These are phyloP conservation scores for Globisporangium cylindrosporum DNA, from an alignment of 352 stramenopile genomes.

Conservation along the genomic window DNA sequence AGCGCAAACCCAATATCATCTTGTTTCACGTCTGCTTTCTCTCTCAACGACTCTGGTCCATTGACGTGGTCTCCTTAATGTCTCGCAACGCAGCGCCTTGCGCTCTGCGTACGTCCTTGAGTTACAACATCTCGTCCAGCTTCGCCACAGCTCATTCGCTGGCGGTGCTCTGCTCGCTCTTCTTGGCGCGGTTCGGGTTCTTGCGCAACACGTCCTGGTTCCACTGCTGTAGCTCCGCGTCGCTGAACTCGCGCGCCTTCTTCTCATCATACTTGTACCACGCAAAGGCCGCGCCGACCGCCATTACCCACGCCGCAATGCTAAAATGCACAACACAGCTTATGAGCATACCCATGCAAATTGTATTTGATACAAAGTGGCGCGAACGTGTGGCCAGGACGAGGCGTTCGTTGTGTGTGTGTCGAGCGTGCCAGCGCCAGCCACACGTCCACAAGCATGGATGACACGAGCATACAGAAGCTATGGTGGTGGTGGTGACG, in stretches of 20 bases:
- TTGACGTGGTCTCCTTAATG: background rate
- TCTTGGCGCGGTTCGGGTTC: conserved; percentile 17
- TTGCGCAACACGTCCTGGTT: conserved; percentile 22
- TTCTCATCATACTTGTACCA: conserved; percentile 63
- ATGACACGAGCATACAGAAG: background rate
- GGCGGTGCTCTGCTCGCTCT: conserved; percentile 16
- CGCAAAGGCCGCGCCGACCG: conserved; percentile 29
- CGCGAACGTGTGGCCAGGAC: conserved; percentile 2
- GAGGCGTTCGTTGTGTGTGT: background rate
- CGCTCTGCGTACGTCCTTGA: background rate
- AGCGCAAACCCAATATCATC: too few relatives aligned
- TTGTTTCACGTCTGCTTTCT: too few relatives aligned
- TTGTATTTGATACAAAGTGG: background rate
- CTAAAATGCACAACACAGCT: conserved; percentile 19
- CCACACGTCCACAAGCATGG: background rate
- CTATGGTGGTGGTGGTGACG: background rate
- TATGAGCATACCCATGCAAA: background rate
- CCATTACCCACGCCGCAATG: conserved; percentile 53
- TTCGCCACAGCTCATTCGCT: conserved; percentile 15
- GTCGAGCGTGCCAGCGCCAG: background rate
- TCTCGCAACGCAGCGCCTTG: background rate
- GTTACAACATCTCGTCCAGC: background rate
- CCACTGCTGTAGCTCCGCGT: too few relatives aligned
- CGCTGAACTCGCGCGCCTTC: conserved; percentile 42
- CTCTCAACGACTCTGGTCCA: background rate